Evolutionary conservation across 768 basidiomycete species (phyloP).

Genomic region (Tephrocybe sp.): DNA sequence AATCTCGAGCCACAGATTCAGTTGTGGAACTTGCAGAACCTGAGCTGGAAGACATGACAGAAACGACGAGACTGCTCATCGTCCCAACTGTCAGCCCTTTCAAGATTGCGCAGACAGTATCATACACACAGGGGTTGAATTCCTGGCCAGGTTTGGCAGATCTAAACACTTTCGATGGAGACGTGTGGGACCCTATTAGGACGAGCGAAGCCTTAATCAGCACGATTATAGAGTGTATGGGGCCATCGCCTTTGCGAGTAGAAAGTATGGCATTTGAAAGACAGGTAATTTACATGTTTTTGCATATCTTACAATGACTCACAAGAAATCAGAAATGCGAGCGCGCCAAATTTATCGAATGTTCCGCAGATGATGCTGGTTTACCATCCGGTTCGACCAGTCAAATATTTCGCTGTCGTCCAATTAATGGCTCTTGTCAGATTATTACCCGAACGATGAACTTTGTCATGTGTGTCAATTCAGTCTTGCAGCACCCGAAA

Average conservation of each 20-base stretch:
- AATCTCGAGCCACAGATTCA: constrained; percentile 48
- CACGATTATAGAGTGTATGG: constrained; percentile 50
- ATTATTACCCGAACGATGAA: constrained; percentile 65
- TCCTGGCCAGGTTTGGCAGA: constrained; percentile 51
- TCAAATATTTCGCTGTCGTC: background rate
- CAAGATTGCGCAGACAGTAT: constrained; percentile 48
- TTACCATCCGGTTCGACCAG: constrained; percentile 47
- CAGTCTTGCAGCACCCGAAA: constrained; percentile 42
- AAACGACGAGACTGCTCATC: constrained; percentile 64
- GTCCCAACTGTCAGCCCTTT: constrained; percentile 72
- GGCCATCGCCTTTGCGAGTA: constrained; percentile 58
- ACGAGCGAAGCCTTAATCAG: constrained; percentile 60
- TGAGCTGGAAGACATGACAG: constrained; percentile 41
- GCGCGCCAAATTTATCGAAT: constrained; percentile 49
- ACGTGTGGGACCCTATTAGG: constrained; percentile 50
- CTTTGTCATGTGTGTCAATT: constrained; percentile 59
- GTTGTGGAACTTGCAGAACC: constrained; percentile 23
- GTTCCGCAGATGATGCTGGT: constrained; percentile 50
- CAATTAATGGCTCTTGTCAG: constrained; percentile 29
- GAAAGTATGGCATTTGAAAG: constrained; percentile 46
- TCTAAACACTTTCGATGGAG: constrained; percentile 50
- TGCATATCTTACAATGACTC: background rate
- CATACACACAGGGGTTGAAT: constrained; percentile 47
- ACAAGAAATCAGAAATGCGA: constrained; percentile 38
- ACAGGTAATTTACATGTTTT: constrained; percentile 37